Evolutionary conservation across 1,139 yeast genomes (phyloP), one percentile per base, ranked within the genome.

Genomic region (Yamadazyma conglobata): DNA sequence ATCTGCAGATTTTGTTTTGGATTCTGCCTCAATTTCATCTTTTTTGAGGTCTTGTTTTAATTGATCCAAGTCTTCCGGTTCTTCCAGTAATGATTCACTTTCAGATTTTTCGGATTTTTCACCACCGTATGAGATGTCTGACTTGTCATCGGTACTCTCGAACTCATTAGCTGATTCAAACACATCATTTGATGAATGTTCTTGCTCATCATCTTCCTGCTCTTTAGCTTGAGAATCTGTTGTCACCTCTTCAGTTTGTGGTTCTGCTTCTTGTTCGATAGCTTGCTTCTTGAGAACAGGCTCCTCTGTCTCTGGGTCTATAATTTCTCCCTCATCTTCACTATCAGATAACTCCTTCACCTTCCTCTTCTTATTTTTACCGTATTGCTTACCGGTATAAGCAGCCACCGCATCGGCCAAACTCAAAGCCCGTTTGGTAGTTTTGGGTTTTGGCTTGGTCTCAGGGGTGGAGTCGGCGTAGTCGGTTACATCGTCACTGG

Each of bases 401-500:
- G 73, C 70, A 6, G 79, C 79, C 21, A 76, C 74, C 3, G 81
- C 81, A 47, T 74, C 80, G 4, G 79, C 79, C 73, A 76, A 64
- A 18, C 78, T 68, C 40, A 56, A 64, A 4, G 78, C 77, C 41
- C 66, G 63, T 26, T 43, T 45, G 29, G 36, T 37, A 10, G 30
- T 10, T 30, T 32, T 28, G 7, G 24, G 15, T 13, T 19, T 37
- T 5, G 31, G 22, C 11, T 10, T 16, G 10, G 25, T 5, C 8
- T 9, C 12, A 5, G 26, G 17, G 35, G 37, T 22, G 15, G 24
- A 14, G 11, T 28, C 22, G 24, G 25, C 5, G 22, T 18, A 10
- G 14, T 15, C 15, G n/a, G n/a, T n/a, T n/a, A n/a, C n/a, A n/a
- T n/a, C n/a, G n/a, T n/a, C n/a, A n/a, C n/a, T n/a, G n/a, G n/a